Evolutionary conservation across 805 yeast genomes (phyloP).

Genomic region (Saccharomycopsis capsularis): DNA sequence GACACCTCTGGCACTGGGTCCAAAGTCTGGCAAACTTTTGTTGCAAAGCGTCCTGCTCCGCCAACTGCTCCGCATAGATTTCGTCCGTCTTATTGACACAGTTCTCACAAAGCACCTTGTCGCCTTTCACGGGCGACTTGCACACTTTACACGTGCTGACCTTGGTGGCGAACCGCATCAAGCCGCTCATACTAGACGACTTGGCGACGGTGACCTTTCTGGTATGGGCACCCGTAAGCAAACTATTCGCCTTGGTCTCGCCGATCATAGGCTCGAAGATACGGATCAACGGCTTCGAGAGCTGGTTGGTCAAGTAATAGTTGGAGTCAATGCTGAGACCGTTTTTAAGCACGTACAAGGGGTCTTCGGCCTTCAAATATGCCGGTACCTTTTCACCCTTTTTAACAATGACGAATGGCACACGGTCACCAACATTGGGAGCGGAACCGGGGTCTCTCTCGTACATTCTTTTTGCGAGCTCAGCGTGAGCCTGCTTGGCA

Average conservation of each 20-base stretch:
- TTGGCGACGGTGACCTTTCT: constrained; percentile 54
- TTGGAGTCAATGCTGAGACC: constrained; percentile 91
- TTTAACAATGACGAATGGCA: constrained; percentile 87
- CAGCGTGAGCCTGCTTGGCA: constrained; percentile 96
- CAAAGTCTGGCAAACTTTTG: constrained; percentile 79
- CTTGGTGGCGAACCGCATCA: constrained; percentile 86
- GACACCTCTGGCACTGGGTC: constrained; percentile 98
- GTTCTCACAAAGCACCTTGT: constrained; percentile 74
- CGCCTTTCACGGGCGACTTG: constrained; percentile 63
- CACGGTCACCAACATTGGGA: constrained; percentile 95
- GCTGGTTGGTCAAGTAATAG: constrained; percentile 87
- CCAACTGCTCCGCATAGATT: constrained; percentile 73
- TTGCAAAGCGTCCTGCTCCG: constrained; percentile 73
- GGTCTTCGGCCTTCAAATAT: constrained; percentile 96
- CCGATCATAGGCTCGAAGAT: constrained; percentile 95
- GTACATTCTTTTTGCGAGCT: constrained; percentile 89
- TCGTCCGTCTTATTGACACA: constrained; percentile 71
- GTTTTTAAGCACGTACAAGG: constrained; percentile 84
- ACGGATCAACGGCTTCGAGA: constrained; percentile 86
- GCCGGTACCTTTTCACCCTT: constrained; percentile 76
- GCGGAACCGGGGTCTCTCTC: constrained; percentile 97
- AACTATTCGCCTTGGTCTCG: constrained; percentile 68
- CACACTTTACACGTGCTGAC: constrained; percentile 87
- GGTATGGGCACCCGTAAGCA: constrained; percentile 80
- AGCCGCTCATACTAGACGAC: constrained; percentile 53